Evolutionary conservation across 805 yeast genomes (phyloP), one percentile per base, ranked within the genome.

Genomic region (Ogataea zsoltii): DNA sequence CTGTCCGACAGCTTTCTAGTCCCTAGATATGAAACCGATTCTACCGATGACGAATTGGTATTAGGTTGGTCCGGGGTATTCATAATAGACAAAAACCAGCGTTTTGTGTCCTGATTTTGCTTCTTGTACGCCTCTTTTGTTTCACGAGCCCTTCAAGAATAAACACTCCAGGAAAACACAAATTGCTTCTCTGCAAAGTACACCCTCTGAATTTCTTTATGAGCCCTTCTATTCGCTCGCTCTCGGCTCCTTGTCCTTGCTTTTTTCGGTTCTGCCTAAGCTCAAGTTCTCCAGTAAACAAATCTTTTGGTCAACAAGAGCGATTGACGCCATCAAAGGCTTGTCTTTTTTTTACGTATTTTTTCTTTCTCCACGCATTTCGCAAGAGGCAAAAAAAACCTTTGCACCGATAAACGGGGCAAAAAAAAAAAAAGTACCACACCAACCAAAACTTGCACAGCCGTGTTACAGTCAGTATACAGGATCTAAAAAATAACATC

Each of bases 41-140:
- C 56, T 11, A 44, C 33, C 7, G 58, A 54, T 10, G 58, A 54
- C 11, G 55, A 51, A 33, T 49, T 54, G 36, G 51, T 48, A 38
- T 50, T 50, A 18, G 48, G 44, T 32, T 42, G 51, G 25, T 48
- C 54, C n/a, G 54, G 46, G 40, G 44, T 47, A 37, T 38, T 38
- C 42, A 42, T 45, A 25, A 11, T n/a, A 12, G 31, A 4, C 31
- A 11, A 28, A 28, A 28, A 28, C 6, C 25, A 21, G 25, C 9
- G 25, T 21, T 21, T 21, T 21, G 25, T 9, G 25, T 9, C 9
- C 25, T 21, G 9, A 6, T 21, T 21, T 21, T 9, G 25, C 25
- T 9, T 21, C 25, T 21, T 5, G 5, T 21, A 9, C 9, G 25
- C 9, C 25, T 9, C 25, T 21, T 5, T 9, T 21, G 5, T 21